Evolutionary conservation across 1,139 yeast genomes (phyloP), one percentile per base, ranked within the genome.

Genomic region (Yamadazyma diospyri): DNA sequence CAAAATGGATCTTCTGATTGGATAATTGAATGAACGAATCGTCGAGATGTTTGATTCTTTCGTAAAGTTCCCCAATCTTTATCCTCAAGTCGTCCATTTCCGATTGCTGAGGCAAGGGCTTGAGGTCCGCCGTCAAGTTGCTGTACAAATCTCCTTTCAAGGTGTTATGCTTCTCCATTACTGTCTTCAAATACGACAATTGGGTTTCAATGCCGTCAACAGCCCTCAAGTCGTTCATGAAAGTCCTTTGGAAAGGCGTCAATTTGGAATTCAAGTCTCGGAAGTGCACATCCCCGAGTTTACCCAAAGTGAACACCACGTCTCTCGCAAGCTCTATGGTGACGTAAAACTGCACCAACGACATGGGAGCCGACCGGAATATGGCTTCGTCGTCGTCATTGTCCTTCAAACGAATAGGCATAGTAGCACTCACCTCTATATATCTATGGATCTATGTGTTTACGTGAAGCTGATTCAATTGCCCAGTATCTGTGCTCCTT

Each of bases 311-410:
- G 34, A 83, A 80, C 10, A 88, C 94, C 39, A 87, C 80, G 41
- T 88, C 95, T 42, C 97, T 70, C 6, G 95, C 85, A 39, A 87
- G 77, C 57, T 92, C 98, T 21, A 81, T 77, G n/a, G 97, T 87
- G 33, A 92, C 79, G 58, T 85, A 92, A 54, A 92, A 75, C 63
- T 92, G 97, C 26, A 89, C 88, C 43, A 89, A 71, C 27, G 88
- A 73, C 97, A 92, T 89, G 38, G 94, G 95, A 61, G 97, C 97
- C 35, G 97, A 85, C 61, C 94, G 43, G 41, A 61, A 61, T 9
- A 60, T 55, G 9, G 63, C 63, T 16, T 39, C 39, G 27, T 23
- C 30, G 27, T 27, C 41, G 21, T 20, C 19, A 2, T 18, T 25
- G 14, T 38, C 36, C 4, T 20, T 27, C 35, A 41, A 37, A 23